Base-by-base conservation (phyloP, 2,329 filamentous ascomycete genomes). In the Verticillium zaregamsianum region DNA sequence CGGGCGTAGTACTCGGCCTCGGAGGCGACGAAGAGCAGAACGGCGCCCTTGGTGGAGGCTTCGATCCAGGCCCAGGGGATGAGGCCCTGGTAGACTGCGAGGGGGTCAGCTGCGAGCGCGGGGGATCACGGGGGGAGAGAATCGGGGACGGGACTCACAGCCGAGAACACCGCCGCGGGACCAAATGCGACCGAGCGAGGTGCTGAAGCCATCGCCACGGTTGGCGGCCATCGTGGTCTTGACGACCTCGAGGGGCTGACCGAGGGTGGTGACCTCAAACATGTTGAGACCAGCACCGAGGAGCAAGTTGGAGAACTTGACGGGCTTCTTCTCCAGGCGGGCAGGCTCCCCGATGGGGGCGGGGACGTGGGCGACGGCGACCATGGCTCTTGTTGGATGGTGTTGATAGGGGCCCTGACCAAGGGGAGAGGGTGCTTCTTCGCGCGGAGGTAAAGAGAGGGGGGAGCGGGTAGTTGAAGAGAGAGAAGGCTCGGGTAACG, bases 31-130 rank as follows among this genome's bases (percentile, higher is more conserved):
- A 99, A 99, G 78, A 99, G 91, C 74, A 99, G 91, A 71, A 99
- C 95, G 72, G 95, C 95, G 76, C 95, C 95, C 83, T 99, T 99
- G 81, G 95, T 98, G 74, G 94, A 98, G 76, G 95, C 95, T 86
- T 99, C 95, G 81, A 99, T 98, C 95, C 95, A 99, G 79, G 95
- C 95, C 94, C 94, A 97, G 67, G 95, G 95, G 77, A 99, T 98
- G 72, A 99, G 91, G 79, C 95, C 95, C 85, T 99, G 95, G 86
- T 97, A 99, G 84, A 97, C 94, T 98, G 74, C 67, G 63, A 61
- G 68, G 54, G 40, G 45, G 31, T 33, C 39, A 23, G 40, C 39
- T 6, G 17, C n/a, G 25, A 25, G 33, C 55, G 57, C 14, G n/a
- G n/a, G 28, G 57, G 23, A 33, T 15, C 5, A 61, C 33, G 35